Evolutionary conservation across 176 grass and related monocot species (phyloP), one percentile per base, ranked within the genome.

Genomic region (Carex parvula): DNA sequence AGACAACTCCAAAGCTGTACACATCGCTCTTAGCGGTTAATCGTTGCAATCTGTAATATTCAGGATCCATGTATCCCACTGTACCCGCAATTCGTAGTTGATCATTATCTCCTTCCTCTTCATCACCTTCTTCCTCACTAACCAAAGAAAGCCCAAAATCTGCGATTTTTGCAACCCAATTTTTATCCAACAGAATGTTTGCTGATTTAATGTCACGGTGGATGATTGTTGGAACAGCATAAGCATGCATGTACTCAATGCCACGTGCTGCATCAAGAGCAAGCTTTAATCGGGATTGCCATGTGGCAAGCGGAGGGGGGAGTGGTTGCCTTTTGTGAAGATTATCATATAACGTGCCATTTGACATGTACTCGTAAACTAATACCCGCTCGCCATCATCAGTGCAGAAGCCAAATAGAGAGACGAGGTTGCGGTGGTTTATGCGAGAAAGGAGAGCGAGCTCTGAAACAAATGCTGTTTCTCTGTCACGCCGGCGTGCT

Each of bases 1-100:
- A 53, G 1, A 86, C 84, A 42, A 89, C 88, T 26, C 87, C 87
- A 42, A 89, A 89, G 59, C 87, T 89, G 67, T 87, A 90, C 24
- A 90, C 88, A 39, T 90, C 88, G 62, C 88, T 94, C 83, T 91
- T 94, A 71, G 91, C 87, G n/a, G 94, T 97, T 53, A 97, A 84
- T 72, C 90, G 87, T 81, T 97, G 94, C 37, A 97, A 88, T 46
- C 94, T 54, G 84, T 94, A 97, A 89, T 94, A 97, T 87, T 97
- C 92, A 10, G 92, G 94, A 85, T 97, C 94, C 92, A 97, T 97
- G 88, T 97, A 97, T 35, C 94, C 94, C 55, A 97, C 90, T 76
- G 94, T 97, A 35, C 94, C 94, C 6, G 90, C 94, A 1, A 89
- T 91, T 82, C 85, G 91, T 10, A 88, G 22, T 46, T 65, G 72